Base-by-base conservation (phyloP, 148 eudicot species). In the Dianthus caryophyllus region DNA sequence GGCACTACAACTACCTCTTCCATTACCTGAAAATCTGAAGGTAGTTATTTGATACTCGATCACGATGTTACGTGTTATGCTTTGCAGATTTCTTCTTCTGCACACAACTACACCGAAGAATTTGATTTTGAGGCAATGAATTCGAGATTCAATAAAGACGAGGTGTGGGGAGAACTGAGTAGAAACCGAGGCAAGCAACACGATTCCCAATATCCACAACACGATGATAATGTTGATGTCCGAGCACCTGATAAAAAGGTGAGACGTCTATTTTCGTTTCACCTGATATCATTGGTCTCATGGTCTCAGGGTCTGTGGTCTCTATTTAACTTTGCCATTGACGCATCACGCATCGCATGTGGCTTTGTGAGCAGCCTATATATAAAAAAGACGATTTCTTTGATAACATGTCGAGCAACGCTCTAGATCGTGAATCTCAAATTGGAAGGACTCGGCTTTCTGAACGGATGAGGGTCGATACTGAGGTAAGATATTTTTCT, bases 111-210 rank as follows among this genome's bases (percentile, higher is more conserved):
- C 49, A 60, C 79, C 17, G 82, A 79, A 71, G 88, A 87, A 16
- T 87, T 87, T 72, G 89, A 87, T 74, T 87, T 87, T 59, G 85
- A 81, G 67, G 87, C 85, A 26, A 87, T 85, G 89, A 87, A 85
- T 65, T 83, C 85, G 70, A 87, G 73, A 72, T 87, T 87, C 72
- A 87, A 85, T 21, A 85, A 87, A 68, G 85, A 83, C 50, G 85
- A 87, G 79, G 82, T 85, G 12, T 85, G 93, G 93, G 89, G 87
- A 47, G 73, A 83, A 69, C 83, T 85, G 39, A 85, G 93, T 66
- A 84, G 79, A 76, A 79, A 17, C 70, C 76, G 70, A 65, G 56
- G 70, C 29, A 61, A 65, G 47, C 72, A 47, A 66, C 81, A 78
- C 18, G 71, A 59, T 63, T 66, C 38, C 51, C 59, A 48, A 33